Percentiles rank a stretch among this genome's conserved stretches.
These are phyloP conservation scores for Papiliotrema nemorosa DNA, from an alignment of 1,284 basidiomycete genomes.

Conservation along the genomic window DNA sequence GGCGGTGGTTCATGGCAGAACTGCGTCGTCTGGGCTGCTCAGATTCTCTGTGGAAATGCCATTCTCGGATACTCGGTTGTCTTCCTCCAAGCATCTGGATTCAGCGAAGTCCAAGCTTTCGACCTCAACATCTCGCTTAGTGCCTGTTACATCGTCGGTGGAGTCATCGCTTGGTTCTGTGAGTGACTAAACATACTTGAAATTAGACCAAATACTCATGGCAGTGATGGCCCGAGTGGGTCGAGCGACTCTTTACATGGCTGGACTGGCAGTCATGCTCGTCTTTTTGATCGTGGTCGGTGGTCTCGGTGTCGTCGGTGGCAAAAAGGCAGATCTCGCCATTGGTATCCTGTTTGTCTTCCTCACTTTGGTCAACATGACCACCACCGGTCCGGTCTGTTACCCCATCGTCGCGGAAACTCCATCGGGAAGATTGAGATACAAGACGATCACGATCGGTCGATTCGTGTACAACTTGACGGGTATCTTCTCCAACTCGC, in stretches of 20 bases:
- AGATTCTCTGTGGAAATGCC: slow-evolving; percentile 28
- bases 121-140: slow-evolving; percentile 47
- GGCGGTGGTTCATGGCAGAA: slow-evolving; percentile 9
- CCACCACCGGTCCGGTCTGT: slow-evolving; percentile 37
- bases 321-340: slow-evolving; percentile 9
- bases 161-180: slow-evolving; percentile 47
- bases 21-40: slow-evolving; percentile 26
- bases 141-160: slow-evolving; percentile 44
- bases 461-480: slow-evolving; percentile 26
- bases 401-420: slow-evolving; percentile 51
- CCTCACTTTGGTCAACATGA: slow-evolving; percentile 24
- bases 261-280: slow-evolving; percentile 47
- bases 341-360: slow-evolving; percentile 25
- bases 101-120: slow-evolving; percentile 43
- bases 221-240: slow-evolving; percentile 41
- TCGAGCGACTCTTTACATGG: slow-evolving; percentile 51
- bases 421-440: slow-evolving; percentile 48
- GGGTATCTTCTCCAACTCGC: slow-evolving; percentile 20
- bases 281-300: slow-evolving; percentile 48
- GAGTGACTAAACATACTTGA: not conserved
- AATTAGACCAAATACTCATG: not conserved
- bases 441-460: slow-evolving; percentile 52
- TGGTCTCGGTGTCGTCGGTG: slow-evolving; percentile 38
- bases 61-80: slow-evolving; percentile 23
- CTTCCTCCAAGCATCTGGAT: slow-evolving; percentile 49